phyloP scores from a whole-genome alignment of 2,329 filamentous ascomycete species.

The Hawksworthiomyces lignivorus region DNA sequence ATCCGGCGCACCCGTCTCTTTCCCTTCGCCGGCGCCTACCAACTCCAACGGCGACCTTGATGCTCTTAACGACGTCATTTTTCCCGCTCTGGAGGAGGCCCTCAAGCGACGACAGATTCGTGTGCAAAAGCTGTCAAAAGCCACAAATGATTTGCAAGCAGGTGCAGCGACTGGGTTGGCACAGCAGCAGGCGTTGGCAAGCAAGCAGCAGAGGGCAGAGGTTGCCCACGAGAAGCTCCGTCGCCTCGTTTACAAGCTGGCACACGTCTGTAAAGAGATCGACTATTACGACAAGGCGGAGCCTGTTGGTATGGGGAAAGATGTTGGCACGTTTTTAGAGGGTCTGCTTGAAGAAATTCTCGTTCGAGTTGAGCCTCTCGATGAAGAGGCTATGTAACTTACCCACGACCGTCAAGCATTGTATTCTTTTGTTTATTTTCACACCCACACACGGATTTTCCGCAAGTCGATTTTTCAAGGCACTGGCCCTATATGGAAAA shows the following conservation, averaged over 20 bases:
- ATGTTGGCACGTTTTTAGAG: slow-evolving; percentile 82
- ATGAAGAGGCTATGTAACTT: slow-evolving; percentile 44
- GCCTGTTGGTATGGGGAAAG: slow-evolving; percentile 88
- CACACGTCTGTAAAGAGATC: slow-evolving; percentile 78
- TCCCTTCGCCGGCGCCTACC: slow-evolving; percentile 48
- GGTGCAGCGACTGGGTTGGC: slow-evolving; percentile 16
- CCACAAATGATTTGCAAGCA: slow-evolving; percentile 2
- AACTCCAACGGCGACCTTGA: slow-evolving; percentile 66
- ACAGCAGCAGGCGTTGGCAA: slow-evolving; percentile 41
- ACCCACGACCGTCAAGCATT: too few relatives aligned
- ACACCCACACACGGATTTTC: too few relatives aligned
- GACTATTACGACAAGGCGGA: slow-evolving; percentile 80
- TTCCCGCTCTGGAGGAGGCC: slow-evolving; percentile 86
- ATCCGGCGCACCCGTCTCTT: slow-evolving; percentile 29
- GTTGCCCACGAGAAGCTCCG: slow-evolving; percentile 74
- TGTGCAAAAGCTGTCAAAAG: slow-evolving; percentile 42
- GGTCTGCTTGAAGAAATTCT: slow-evolving; percentile 90
- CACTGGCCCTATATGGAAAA: too few relatives aligned
- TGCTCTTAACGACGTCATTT: slow-evolving; percentile 81
- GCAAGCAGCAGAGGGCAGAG: slow-evolving; percentile 60
- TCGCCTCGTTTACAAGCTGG: slow-evolving; percentile 73
- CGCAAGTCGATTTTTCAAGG: too few relatives aligned
- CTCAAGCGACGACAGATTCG: slow-evolving; percentile 68
- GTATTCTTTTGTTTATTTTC: too few relatives aligned
- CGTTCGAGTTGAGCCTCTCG: slow-evolving; percentile 80